These are phyloP conservation scores for Trametes cinnabarina DNA, from an alignment of 768 basidiomycete genomes.

Conservation along the genomic window DNA sequence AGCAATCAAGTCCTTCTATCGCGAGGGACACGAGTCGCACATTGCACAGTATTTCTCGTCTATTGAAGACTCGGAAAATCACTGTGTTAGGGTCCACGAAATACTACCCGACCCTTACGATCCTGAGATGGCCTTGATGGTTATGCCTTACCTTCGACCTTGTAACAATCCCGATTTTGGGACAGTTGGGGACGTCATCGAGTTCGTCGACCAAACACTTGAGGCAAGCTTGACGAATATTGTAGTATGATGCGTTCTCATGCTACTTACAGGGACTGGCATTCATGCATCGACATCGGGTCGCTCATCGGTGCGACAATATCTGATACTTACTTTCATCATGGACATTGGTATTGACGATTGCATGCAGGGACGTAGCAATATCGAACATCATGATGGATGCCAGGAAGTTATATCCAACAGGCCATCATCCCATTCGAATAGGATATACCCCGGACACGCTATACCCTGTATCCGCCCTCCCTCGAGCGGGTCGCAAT, in stretches of 20 bases:
- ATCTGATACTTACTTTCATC: neutral
- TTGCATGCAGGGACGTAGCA: neutral
- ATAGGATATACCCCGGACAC: neutral
- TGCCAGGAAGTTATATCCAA: neutral
- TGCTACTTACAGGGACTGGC: neutral
- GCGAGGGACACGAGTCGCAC: slow-evolving; percentile 10
- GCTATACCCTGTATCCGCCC: neutral
- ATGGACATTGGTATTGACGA: no score
- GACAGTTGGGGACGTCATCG: neutral
- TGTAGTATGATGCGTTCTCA: no score
- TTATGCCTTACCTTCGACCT: slow-evolving; percentile 15
- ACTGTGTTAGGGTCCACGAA: slow-evolving; percentile 26
- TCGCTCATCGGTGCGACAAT: neutral
- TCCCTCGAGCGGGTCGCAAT: neutral
- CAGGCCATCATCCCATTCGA: neutral
- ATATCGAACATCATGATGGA: neutral
- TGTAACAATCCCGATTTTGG: neutral
- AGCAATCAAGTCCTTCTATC: slow-evolving; percentile 16
- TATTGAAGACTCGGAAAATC: slow-evolving; percentile 17
- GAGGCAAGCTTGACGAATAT: neutral
- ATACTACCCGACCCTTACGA: slow-evolving; percentile 20
- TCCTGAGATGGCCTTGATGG: slow-evolving; percentile 7
- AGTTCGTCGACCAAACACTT: neutral
- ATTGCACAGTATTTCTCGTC: slow-evolving; percentile 16
- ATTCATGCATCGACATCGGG: neutral